Evolutionary conservation across 2,329 filamentous ascomycete genomes (phyloP), one percentile per base, ranked within the genome.

Genomic region (Botrytis pseudocinerea): DNA sequence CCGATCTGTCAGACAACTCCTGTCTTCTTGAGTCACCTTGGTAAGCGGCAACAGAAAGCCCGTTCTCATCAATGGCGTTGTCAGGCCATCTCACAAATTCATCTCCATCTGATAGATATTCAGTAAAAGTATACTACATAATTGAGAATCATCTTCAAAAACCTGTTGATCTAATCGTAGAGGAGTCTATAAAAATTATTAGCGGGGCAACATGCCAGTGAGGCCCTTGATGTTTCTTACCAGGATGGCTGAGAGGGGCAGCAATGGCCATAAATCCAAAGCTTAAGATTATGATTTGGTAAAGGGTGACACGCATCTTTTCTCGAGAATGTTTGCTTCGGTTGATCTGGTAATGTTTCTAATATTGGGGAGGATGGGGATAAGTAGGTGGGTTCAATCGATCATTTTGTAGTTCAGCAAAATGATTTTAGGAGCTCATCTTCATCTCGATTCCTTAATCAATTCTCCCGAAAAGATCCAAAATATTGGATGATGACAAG

Each of bases 81-180:
- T 70, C 69, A 22, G 69, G 69, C 69, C 69, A 70, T 46, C 22
- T 63, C 22, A 70, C 69, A 20, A 28, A 63, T 25, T 70, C 69
- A 63, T 70, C 69, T 2, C 57, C 42, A 48, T 70, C 69, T 70
- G 32, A n/a, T 5, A 20, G 25, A 8, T 5, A 6, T 16, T 70
- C 22, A 70, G 42, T 32, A 38, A n/a, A 28, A 40, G 6, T 28
- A 22, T n/a, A 3, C 7, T 38, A 12, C 44, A 32, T 20, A 28
- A 5, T 16, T 62, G 7, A 28, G 22, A 25, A 4, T 14, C 0
- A 2, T 40, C 28, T 63, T 63, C 42, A 42, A 44, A 18, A 40
- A 70, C 69, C 69, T 28, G 25, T 51, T 22, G 40, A 44, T 46
- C 51, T 40, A 8, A 38, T 28, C 32, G 18, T 32, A 25, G 10